Evolutionary conservation across 2,329 filamentous ascomycete genomes (phyloP).

Genomic region (Alternaria panax): DNA sequence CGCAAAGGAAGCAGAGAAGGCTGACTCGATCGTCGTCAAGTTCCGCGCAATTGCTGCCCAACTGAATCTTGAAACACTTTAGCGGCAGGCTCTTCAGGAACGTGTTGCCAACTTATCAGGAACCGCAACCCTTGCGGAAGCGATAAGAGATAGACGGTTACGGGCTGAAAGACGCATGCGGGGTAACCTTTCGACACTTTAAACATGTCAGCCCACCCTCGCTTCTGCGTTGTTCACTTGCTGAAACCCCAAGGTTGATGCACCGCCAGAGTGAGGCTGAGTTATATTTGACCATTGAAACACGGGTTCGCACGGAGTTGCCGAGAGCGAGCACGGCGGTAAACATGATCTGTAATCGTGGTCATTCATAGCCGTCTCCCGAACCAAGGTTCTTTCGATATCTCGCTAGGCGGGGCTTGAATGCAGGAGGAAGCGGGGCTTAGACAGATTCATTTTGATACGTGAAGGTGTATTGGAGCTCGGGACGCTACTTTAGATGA

Average conservation of each 20-base stretch:
- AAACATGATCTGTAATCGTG: constrained; percentile 9
- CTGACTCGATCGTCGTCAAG: constrained; percentile 20
- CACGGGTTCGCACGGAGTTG: constrained; percentile 1
- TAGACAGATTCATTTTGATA: constrained; percentile 15
- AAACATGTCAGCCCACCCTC: constrained; percentile 21
- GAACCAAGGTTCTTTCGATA: constrained; percentile 4
- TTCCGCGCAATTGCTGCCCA: constrained; percentile 18
- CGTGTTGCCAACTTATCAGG: constrained; percentile 15
- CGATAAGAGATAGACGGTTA: constrained; percentile 18
- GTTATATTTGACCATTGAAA: constrained; percentile 22
- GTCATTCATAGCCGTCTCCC: constrained; percentile 1
- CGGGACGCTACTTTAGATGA: constrained; percentile 37
- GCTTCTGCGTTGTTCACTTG: constrained; percentile 12
- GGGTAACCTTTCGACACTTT: constrained; percentile 22
- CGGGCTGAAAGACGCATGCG: constrained; percentile 24
- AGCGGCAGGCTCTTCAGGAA: constrained; percentile 24
- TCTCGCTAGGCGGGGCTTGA: constrained; percentile 16
- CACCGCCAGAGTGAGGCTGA: constrained; percentile 5
- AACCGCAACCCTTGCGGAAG: constrained; percentile 13
- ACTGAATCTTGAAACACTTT: constrained; percentile 22
- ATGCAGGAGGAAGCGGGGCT: constrained; percentile 18
- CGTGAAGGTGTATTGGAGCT: constrained; percentile 16
- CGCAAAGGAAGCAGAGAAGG: constrained; percentile 15
- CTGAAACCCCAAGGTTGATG: constrained; percentile 12
- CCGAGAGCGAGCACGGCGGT: constrained; percentile 13